Evolutionary conservation across 257 asterid species (phyloP), one percentile per base, ranked within the genome.

Genomic region (Fraxinus quadrangulata): DNA sequence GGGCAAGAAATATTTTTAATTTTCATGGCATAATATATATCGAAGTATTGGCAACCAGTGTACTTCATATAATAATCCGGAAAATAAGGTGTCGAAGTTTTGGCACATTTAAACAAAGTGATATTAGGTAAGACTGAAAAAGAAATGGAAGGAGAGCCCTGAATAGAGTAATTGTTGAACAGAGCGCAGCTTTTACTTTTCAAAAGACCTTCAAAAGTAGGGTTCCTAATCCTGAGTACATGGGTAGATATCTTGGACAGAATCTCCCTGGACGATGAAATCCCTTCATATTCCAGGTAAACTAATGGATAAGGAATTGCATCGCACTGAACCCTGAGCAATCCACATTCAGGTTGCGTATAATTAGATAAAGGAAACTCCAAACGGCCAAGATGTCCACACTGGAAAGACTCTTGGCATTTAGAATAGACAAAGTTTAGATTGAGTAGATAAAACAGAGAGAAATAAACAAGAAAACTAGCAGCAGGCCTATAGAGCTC

Each of bases 321-420:
- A 30, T 73, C 16, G 24, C 79, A 54, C 5, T 75, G 28, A 39
- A 88, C 72, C 37, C 42, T 10, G 80, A 82, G 73, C 51, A 88
- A 61, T 5, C 94, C 92, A 26, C 92, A 91, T 1, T 61, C 70
- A 0, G 79, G 74, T 12, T n/a, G 37, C 0, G 34, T 2, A 4
- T 5, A 1, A 23, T 28, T 6, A 9, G 83, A 6, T 51, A 84
- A 71, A 2, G 96, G 91, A 23, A 82, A 85, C 17, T 16, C 56
- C 5, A 90, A 49, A 54, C 26, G 1, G 19, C 76, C 72, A 7
- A 87, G 40, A 3, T 63, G 1, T 65, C 84, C 82, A 76, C 96
- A 86, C 14, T 0, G 0, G 65, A 85, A 87, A 6, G 84, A 83
- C 0, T 23, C 9, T 6, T 26, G 83, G 82, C 91, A 87, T 0